Conservation (phyloP, 345 rosid genomes). For the Eucalyptus microcorys region DNA sequence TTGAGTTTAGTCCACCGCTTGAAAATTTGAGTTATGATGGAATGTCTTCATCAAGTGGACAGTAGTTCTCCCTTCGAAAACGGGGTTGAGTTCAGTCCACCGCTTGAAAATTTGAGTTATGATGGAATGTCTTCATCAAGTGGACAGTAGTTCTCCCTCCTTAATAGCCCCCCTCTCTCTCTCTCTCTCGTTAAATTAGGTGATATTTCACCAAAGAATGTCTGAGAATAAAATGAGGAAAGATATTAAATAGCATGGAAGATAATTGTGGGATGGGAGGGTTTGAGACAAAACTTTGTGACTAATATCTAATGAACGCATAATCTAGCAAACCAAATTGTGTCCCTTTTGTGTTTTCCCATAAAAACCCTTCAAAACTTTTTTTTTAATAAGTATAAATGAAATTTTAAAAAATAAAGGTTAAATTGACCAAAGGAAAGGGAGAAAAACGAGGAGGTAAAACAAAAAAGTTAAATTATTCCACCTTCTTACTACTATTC, state of each 20-base stretch:
- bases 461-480: background rate
- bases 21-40: too few species aligned
- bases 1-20: too few species aligned
- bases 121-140: too few species aligned
- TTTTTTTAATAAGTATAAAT: background rate
- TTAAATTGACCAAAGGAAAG: background rate
- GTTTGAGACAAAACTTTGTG: background rate
- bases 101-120: too few species aligned
- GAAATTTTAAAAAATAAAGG: background rate
- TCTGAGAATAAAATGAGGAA: background rate
- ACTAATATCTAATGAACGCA: too few species aligned
- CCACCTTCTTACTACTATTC: background rate
- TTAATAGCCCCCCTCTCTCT: too few species aligned
- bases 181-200: too few species aligned
- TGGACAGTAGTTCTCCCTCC: too few species aligned
- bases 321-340: background rate
- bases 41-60: too few species aligned
- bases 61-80: too few species aligned
- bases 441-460: background rate
- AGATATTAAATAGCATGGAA: background rate
- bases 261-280: background rate
- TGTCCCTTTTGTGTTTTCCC: background rate
- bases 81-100: too few species aligned
- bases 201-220: background rate
- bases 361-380: background rate